These are phyloP conservation scores for Diaporthe ilicicola DNA, from an alignment of 2,329 filamentous ascomycete species.

Conservation along the genomic window DNA sequence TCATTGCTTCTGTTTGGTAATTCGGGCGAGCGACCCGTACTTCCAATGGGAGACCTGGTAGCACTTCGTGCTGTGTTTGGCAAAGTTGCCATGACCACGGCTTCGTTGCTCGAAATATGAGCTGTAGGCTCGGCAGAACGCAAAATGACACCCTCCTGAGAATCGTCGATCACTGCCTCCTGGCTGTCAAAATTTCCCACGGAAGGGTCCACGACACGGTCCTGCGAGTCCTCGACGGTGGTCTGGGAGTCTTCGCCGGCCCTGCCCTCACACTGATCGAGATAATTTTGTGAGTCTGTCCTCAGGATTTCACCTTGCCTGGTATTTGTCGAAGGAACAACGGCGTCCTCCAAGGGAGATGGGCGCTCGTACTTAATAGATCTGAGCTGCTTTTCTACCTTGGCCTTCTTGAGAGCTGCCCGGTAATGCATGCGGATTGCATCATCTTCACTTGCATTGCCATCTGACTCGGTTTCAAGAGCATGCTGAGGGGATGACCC, in stretches of 20 bases:
- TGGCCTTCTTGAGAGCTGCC: constrained; percentile 49
- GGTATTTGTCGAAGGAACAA: constrained; percentile 45
- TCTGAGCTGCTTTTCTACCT: constrained; percentile 51
- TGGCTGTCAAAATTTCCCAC: background rate
- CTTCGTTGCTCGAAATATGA: constrained; percentile 22
- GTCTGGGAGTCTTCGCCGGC: constrained; percentile 34
- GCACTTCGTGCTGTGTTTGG: constrained; percentile 27
- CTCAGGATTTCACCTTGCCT: constrained; percentile 34
- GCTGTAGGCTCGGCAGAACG: background rate
- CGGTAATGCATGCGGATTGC: constrained; percentile 46
- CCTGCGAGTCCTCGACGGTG: constrained; percentile 36
- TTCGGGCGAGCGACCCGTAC: constrained; percentile 20
- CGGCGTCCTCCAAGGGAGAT: constrained; percentile 46
- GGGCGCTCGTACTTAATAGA: constrained; percentile 48
- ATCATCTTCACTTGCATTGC: constrained; percentile 41
- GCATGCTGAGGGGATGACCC: constrained; percentile 32
- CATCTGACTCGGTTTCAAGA: constrained; percentile 24
- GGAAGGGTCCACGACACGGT: background rate
- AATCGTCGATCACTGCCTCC: constrained; percentile 25
- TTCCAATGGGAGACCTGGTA: background rate
- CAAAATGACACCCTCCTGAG: constrained; percentile 7
- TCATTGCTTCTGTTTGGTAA: background rate
- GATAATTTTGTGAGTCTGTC: constrained; percentile 34
- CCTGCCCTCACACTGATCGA: constrained; percentile 34
- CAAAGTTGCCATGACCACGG: constrained; percentile 21